These are phyloP conservation scores for Kodamaea leandrae DNA, from an alignment of 805 yeast genomes.

Conservation along the genomic window DNA sequence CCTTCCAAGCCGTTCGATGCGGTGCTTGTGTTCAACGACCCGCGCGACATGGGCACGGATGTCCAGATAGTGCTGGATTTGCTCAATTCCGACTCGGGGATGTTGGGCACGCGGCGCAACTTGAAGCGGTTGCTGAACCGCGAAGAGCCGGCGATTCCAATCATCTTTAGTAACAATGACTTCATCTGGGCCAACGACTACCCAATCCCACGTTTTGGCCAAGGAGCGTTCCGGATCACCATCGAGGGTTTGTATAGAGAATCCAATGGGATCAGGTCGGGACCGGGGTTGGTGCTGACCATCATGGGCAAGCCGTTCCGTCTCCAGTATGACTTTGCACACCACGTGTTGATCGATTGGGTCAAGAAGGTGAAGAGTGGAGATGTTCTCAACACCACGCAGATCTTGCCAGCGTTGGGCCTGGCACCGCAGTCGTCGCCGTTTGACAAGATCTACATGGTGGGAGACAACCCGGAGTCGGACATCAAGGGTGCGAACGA, in stretches of 20 bases:
- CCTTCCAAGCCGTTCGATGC: conserved; percentile 58
- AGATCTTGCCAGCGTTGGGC: conserved; percentile 46
- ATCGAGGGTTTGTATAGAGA: conserved; percentile 59
- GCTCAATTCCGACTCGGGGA: conserved; percentile 60
- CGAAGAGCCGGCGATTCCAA: conserved; percentile 46
- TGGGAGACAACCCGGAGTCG: conserved; percentile 94
- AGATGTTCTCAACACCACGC: conserved; percentile 16
- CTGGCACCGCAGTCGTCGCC: conserved; percentile 31
- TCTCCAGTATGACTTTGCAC: conserved; percentile 81
- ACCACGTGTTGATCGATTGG: conserved; percentile 63
- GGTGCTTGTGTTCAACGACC: conserved; percentile 80
- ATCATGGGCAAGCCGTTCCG: conserved; percentile 81
- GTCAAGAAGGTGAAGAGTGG: conserved; percentile 30
- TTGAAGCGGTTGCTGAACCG: not conserved
- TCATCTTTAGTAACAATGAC: conserved; percentile 79
- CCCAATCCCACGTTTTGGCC: conserved; percentile 77
- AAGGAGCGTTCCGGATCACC: conserved; percentile 76
- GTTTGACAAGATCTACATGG: conserved; percentile 76
- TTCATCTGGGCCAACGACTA: conserved; percentile 86
- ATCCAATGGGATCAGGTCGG: conserved; percentile 42
- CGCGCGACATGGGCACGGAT: conserved; percentile 86
- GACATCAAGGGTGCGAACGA: conserved; percentile 88
- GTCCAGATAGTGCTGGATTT: conserved; percentile 73
- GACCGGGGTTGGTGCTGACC: conserved; percentile 44
- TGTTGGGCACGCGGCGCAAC: conserved; percentile 56